Conservation (phyloP, 768 basidiomycete species). For the Rhodosporidiobolus odoratus region DNA sequence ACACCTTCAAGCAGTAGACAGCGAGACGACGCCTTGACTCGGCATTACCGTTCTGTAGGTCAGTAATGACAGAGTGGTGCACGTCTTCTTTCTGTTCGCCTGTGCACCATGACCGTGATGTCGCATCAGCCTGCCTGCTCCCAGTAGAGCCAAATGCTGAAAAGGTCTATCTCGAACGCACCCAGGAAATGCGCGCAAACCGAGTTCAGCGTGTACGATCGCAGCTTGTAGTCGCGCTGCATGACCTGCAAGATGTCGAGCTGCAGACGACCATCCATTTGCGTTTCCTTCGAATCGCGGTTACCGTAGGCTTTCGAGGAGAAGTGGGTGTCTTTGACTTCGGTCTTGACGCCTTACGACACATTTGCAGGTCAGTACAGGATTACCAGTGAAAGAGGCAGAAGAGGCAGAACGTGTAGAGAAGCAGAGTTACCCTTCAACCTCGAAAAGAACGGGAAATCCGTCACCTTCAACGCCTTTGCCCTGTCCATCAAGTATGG, state of each 20-base stretch:
- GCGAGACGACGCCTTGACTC: slow-evolving; percentile 88
- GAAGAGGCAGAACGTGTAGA: neutral
- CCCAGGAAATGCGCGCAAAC: slow-evolving; percentile 94
- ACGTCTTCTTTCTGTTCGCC: slow-evolving; percentile 98
- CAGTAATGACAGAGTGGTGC: slow-evolving; percentile 96
- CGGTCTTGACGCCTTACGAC: slow-evolving; percentile 62
- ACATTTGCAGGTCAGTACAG: slow-evolving; percentile 10
- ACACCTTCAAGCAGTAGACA: slow-evolving; percentile 93
- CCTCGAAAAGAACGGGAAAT: slow-evolving; percentile 70
- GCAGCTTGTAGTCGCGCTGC: slow-evolving; percentile 95
- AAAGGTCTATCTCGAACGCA: slow-evolving; percentile 2
- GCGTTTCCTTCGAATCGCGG: slow-evolving; percentile 90
- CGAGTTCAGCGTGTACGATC: slow-evolving; percentile 94
- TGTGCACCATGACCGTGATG: neutral
- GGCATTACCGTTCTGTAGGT: slow-evolving; percentile 90
- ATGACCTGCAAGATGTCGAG: slow-evolving; percentile 94
- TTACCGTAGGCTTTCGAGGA: slow-evolving; percentile 96
- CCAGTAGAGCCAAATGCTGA: neutral
- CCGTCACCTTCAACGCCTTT: slow-evolving; percentile 63
- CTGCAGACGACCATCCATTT: slow-evolving; percentile 84
- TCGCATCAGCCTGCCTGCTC: neutral
- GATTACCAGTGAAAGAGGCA: neutral
- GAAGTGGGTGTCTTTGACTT: slow-evolving; percentile 90
- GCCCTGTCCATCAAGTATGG: slow-evolving; percentile 93
- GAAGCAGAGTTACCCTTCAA: slow-evolving; percentile 56